Evolutionary conservation across 345 rosid species (phyloP), one percentile per base, ranked within the genome.

Genomic region (Ailanthus altissimus): DNA sequence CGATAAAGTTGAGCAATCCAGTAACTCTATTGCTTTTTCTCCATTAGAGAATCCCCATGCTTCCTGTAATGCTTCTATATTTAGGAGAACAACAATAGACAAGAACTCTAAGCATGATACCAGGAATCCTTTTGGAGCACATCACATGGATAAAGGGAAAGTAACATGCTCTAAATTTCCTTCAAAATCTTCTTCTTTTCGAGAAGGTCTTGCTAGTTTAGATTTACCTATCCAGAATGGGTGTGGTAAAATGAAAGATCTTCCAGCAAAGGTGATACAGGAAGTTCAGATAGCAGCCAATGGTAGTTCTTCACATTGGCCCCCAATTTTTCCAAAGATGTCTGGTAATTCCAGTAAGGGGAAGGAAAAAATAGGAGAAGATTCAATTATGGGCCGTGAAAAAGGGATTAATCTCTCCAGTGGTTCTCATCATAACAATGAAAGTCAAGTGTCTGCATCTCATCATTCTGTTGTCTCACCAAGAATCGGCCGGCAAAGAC

Each of bases 301-400:
- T 63, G 57, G 75, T 75, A 80, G 78, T 63, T 77, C 83, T 68
- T 69, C 83, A 58, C 72, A 51, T 78, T 75, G 67, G 75, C 62
- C 76, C 51, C 77, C 60, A 36, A 78, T 67, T 53, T 78, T 83
- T 77, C 78, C 82, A 73, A 66, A 71, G 70, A 70, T 79, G 53
- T 67, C 82, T 49, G 53, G 76, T 72, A 79, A 56, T 72, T 61
- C 82, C 74, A 73, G 54, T 56, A 95, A 93, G 88, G 98, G 95
- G 58, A 91, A 95, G 85, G 95, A 84, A 79, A 91, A 90, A 58
- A 67, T 85, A 76, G 86, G 74, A 54, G 77, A 73, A 25, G 75
- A 78, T 81, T 89, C 88, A 61, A 76, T 72, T 81, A 45, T 75
- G 60, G 72, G 75, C 77, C 45, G 10, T 71, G 84, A 78, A 74